Evolutionary conservation across 768 basidiomycete genomes (phyloP), one percentile per base, ranked within the genome.

Genomic region (Hydnomerulius pinastri): DNA sequence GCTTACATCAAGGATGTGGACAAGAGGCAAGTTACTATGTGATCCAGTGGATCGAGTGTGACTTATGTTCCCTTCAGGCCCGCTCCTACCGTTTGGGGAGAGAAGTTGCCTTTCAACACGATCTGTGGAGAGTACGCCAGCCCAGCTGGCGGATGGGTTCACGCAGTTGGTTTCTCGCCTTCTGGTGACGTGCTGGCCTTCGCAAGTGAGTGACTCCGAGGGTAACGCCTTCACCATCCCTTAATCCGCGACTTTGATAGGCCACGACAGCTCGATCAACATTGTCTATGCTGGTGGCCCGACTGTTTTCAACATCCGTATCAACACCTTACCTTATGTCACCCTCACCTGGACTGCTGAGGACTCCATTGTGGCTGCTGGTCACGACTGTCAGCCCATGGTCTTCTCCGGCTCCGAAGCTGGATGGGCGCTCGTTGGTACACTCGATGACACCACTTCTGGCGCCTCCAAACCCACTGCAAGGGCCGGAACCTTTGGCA

Each of bases 1-100:
- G 97, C 94, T 4, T 98, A 92, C 70, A 95, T 98, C 75, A 99
- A 99, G 76, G 97, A 97, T 60, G 86, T 98, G 18, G 97, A 99
- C 65, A 84, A 90, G 63, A 90, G 86, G 96, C 89, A 57, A 56
- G 77, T 63, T n/a, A 21, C 6, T 20, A 43, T n/a, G 28, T 49
- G 46, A 43, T 11, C 24, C 23, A 25, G 12, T 12, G 32, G 8
- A 23, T 30, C 21, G n/a, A n/a, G 23, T 48, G 4, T 23, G 35
- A 42, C 53, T 56, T 38, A 59, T 36, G 8, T 46, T 17, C 10
- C 38, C 15, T 49, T 4, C 55, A 96, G 95, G 63, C 97, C 96
- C 17, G 75, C 85, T 33, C 82, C 93, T 3, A 85, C 88, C 20
- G 85, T 94, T 1, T 99, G 97, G 97, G 97, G 97, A n/a, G 92